Percentiles rank a stretch among this genome's conserved stretches.
phyloP scores from a whole-genome alignment of 345 rosid genomes.

The Eucalyptus pauciflora region DNA sequence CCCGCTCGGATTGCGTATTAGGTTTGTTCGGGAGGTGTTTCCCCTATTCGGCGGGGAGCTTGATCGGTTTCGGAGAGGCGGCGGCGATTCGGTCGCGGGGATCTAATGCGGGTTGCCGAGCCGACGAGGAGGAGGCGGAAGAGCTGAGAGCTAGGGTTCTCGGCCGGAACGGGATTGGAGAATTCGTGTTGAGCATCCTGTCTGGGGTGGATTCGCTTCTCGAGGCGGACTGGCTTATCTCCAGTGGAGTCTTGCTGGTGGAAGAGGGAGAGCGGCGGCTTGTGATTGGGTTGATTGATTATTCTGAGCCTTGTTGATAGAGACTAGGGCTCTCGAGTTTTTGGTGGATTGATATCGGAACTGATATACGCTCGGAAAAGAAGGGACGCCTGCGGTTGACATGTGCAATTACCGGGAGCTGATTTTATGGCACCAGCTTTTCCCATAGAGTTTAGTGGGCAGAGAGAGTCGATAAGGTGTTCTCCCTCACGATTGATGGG shows the following conservation, averaged over 20 bases:
- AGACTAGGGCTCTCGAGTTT: background rate
- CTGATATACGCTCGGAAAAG: background rate
- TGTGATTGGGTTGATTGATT: background rate
- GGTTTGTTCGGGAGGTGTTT: background rate
- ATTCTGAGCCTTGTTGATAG: background rate
- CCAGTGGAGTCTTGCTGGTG: background rate
- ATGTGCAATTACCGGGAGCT: slow-evolving; percentile 38
- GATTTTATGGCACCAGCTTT: slow-evolving; percentile 50
- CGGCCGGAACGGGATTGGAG: background rate
- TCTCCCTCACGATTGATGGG: slow-evolving; percentile 38
- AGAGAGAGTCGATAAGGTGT: slow-evolving; percentile 26
- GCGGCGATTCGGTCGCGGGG: background rate
- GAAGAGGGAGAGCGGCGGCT: background rate
- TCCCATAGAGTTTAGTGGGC: slow-evolving; percentile 51
- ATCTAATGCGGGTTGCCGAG: background rate
- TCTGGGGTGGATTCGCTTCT: background rate
- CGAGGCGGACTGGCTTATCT: background rate
- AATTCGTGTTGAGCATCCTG: background rate
- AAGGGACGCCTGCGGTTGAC: slow-evolving; percentile 11
- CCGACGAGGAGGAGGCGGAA: background rate
- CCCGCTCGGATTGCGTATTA: background rate
- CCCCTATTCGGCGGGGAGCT: background rate
- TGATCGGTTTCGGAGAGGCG: background rate
- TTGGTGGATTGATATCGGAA: background rate
- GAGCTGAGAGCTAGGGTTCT: background rate